These are phyloP conservation scores for Pulveroboletus sp. DNA, from an alignment of 768 basidiomycete genomes.

Conservation along the genomic window DNA sequence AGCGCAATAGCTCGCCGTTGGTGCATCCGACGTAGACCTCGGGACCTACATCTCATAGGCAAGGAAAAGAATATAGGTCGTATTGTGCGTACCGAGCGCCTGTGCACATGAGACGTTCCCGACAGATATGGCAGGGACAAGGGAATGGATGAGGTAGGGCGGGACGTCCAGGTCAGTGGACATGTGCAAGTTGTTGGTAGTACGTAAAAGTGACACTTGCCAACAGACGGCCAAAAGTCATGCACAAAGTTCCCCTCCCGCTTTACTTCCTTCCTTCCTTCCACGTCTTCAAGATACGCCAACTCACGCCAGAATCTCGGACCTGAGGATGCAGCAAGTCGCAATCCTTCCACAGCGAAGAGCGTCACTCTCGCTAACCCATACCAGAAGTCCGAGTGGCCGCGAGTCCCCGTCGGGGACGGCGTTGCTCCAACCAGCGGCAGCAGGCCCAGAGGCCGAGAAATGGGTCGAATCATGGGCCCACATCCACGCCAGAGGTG, in stretches of 20 bases:
- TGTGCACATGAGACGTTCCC: constrained; percentile 44
- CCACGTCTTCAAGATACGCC: not conserved
- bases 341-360: constrained; percentile 15
- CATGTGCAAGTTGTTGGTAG: constrained; percentile 12
- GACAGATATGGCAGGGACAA: constrained; percentile 37
- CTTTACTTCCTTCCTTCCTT: not conserved
- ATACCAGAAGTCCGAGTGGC: constrained; percentile 11
- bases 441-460: constrained; percentile 34
- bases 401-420: constrained; percentile 16
- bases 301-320: not conserved
- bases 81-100: constrained; percentile 46
- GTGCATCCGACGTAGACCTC: constrained; percentile 87
- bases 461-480: constrained; percentile 63
- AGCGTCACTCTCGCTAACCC: constrained; percentile 17
- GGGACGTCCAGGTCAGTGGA: constrained; percentile 46
- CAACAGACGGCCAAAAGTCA: constrained; percentile 11
- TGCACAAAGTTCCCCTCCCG: constrained; percentile 11
- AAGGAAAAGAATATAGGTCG: not conserved
- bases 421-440: constrained; percentile 8
- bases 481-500: constrained; percentile 56
- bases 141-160: constrained; percentile 56
- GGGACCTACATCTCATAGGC: constrained; percentile 47
- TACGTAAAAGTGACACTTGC: constrained; percentile 18
- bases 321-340: constrained; percentile 13
- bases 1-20: constrained; percentile 82